Evolutionary conservation across 2,329 filamentous ascomycete genomes (phyloP), one percentile per base, ranked within the genome.

Genomic region (Talaromyces sp.): DNA sequence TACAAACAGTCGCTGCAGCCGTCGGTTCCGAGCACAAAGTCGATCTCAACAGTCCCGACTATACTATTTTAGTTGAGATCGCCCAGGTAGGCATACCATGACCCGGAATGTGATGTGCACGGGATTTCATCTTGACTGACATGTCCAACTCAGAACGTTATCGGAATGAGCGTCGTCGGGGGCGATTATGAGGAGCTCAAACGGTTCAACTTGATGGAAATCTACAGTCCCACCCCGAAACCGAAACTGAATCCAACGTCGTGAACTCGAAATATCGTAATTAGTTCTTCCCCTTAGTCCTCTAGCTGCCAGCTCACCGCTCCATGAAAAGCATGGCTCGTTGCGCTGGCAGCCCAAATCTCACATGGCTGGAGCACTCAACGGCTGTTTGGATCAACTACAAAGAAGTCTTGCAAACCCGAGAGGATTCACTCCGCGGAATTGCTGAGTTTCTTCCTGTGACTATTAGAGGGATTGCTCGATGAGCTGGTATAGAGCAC

Each of bases 141-240:
- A 21, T 46, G 72, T 6, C 14, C 59, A 2, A 57, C 44, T 46
- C 67, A 87, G 85, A 87, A 86, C 67, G 73, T 88, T 9, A 81
- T 85, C 64, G 86, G 86, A 21, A 86, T 88, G 80, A 86, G 84
- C 66, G 84, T 88, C 8, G 83, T 87, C 4, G 82, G 81, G 21
- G 74, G 78, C 59, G 83, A 86, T 66, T 88, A 83, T 67, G 85
- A 88, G 61, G 74, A 79, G 66, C 76, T 88, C 65, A 88, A 86
- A 73, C 80, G 83, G 61, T 88, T 82, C 73, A 88, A 88, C 70
- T 72, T 88, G 55, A 81, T 84, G 48, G 86, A 88, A 71, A 81
- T 88, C 59, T 85, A 84, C 67, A 80, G 81, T 63, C 80, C 82
- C 58, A 78, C 76, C 9, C 72, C 77, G 23, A 72, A 72, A 46